Evolutionary conservation across 768 basidiomycete genomes (phyloP).

Genomic region (Termitomyces sp.): DNA sequence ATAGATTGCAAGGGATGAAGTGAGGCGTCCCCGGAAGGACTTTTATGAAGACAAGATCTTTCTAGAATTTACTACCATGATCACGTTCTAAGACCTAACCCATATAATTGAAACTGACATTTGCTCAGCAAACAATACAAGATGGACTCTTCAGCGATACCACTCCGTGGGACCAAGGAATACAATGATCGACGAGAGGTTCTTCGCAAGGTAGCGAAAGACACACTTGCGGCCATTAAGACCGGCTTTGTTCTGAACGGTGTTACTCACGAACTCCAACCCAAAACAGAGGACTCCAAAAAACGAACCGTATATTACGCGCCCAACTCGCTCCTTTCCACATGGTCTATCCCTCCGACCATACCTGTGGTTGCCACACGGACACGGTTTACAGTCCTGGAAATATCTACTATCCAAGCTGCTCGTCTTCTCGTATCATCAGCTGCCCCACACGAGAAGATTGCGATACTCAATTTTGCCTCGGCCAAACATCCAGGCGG

Average conservation of each 20-base stretch:
- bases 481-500: conserved; percentile 73
- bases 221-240: conserved; percentile 44
- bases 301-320: conserved; percentile 49
- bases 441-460: conserved; percentile 19
- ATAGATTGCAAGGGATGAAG: conserved; percentile 11
- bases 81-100: conserved; percentile 23
- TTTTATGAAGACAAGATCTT: conserved; percentile 17
- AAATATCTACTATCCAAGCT: conserved; percentile 62
- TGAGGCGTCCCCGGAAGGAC: conserved; percentile 12
- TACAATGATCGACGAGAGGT: conserved; percentile 21
- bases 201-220: conserved; percentile 41
- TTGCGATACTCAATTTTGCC: conserved; percentile 74
- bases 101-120: background rate
- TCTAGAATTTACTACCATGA: conserved; percentile 22
- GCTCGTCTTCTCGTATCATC: conserved; percentile 35
- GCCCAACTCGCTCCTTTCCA: conserved; percentile 40
- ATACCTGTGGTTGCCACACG: conserved; percentile 24
- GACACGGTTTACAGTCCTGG: conserved; percentile 42
- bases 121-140: background rate
- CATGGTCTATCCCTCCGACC: conserved; percentile 42
- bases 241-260: conserved; percentile 22
- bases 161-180: conserved; percentile 7
- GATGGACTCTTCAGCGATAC: background rate
- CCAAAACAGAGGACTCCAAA: conserved; percentile 20
- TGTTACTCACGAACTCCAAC: conserved; percentile 22